Percentiles rank a stretch among this genome's conserved stretches.
phyloP scores from a whole-genome alignment of 1,284 basidiomycete species.

The Ceratobasidium sp. region DNA sequence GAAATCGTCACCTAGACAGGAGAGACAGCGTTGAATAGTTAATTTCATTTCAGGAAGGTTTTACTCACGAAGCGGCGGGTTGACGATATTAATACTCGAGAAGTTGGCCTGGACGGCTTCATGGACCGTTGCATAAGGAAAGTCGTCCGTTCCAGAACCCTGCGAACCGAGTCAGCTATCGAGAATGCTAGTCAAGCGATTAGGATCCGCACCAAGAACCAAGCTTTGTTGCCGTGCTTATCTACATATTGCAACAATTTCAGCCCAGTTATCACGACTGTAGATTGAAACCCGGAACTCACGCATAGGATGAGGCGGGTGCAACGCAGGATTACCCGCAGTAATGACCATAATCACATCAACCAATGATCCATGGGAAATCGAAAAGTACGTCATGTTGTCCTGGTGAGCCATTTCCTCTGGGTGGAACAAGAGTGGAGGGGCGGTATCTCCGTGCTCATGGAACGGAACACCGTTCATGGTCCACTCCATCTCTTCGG shows the following conservation, averaged over 20 bases:
- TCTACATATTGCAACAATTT: neutral
- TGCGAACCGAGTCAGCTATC: neutral
- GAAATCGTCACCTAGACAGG: constrained; percentile 15
- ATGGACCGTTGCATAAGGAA: constrained; percentile 11
- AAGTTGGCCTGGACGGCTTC: constrained; percentile 34
- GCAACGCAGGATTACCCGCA: constrained; percentile 33
- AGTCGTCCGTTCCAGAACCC: constrained; percentile 21
- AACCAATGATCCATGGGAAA: constrained; percentile 12
- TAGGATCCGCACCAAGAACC: constrained; percentile 20
- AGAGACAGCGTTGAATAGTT: neutral
- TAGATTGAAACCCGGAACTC: neutral
- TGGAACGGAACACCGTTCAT: constrained; percentile 29
- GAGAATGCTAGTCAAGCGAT: neutral
- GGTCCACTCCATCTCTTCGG: constrained; percentile 31
- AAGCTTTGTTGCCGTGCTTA: constrained; percentile 39
- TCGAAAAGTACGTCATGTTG: constrained; percentile 30
- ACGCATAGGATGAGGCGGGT: constrained; percentile 39
- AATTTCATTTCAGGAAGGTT: neutral
- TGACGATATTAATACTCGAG: constrained; percentile 2
- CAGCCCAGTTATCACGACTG: neutral
- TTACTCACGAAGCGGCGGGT: constrained; percentile 12
- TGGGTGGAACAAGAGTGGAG: constrained; percentile 13
- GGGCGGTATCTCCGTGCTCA: constrained; percentile 7
- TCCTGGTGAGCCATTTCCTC: constrained; percentile 1
- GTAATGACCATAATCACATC: constrained; percentile 28